phyloP scores from a whole-genome alignment of 176 grass and related monocot species.

The Areca catechu region DNA sequence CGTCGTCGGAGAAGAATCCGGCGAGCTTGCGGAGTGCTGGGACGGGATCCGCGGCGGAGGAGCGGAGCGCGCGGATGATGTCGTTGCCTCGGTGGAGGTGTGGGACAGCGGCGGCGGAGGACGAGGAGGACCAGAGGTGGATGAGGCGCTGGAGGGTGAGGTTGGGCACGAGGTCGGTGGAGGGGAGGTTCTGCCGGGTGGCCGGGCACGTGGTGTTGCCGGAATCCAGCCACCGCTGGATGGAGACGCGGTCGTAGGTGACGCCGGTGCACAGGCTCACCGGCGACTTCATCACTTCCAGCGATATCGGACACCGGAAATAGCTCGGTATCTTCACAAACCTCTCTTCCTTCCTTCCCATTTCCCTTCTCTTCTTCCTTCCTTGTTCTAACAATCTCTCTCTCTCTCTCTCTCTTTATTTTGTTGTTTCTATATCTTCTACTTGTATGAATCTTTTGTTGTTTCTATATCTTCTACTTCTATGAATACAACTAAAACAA shows the following conservation, averaged over 20 bases:
- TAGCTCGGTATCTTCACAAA: slow-evolving; percentile 13
- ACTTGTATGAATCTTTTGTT: too few species aligned
- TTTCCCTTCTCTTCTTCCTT: neutral
- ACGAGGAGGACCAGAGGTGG: slow-evolving; percentile 4
- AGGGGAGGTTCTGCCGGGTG: slow-evolving; percentile 1
- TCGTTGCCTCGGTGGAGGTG: slow-evolving; percentile 13
- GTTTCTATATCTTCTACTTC: too few species aligned
- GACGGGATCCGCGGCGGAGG: slow-evolving; percentile 20
- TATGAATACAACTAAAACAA: too few species aligned
- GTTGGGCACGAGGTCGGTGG: slow-evolving; percentile 20
- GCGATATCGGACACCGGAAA: slow-evolving; percentile 16
- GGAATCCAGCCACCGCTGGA: slow-evolving; percentile 13
- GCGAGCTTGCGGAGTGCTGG: slow-evolving; percentile 37
- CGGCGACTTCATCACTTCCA: slow-evolving; percentile 16
- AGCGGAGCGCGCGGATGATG: slow-evolving; percentile 30
- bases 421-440: too few species aligned
- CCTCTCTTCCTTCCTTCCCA: neutral
- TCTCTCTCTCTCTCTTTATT: too few species aligned
- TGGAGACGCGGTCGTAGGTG: slow-evolving; percentile 17
- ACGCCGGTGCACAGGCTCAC: slow-evolving; percentile 18
- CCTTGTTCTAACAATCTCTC: neutral
- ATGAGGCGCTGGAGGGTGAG: slow-evolving; percentile 20
- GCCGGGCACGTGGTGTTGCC: slow-evolving; percentile 11
- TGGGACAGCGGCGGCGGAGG: neutral
- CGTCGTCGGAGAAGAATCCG: slow-evolving; percentile 47